Conservation (phyloP, 169 alveolate species). For the Cryptosporidium muris region DNA sequence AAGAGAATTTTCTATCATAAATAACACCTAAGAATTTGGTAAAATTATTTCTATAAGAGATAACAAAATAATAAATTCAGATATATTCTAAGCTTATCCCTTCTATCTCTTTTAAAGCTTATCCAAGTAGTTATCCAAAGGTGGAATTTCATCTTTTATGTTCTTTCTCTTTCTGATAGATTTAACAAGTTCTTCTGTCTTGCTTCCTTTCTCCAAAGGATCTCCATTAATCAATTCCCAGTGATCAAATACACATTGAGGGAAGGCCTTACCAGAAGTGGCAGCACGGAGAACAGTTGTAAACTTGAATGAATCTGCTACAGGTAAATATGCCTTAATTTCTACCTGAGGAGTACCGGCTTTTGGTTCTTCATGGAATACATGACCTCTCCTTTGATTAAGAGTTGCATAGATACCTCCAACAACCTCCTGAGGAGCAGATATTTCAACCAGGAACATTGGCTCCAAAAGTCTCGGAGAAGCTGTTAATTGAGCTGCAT, state of each 20-base stretch:
- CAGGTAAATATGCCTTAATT: constrained; percentile 98
- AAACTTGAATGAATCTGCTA: constrained; percentile 99
- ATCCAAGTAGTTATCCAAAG: constrained; percentile 94
- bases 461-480: constrained; percentile 98
- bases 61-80: too few relatives aligned
- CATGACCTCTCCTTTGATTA: constrained; percentile 98
- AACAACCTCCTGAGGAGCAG: constrained; percentile 94
- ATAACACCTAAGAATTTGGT: too few relatives aligned
- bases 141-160: constrained; percentile 95
- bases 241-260: constrained; percentile 99
- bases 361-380: constrained; percentile 95
- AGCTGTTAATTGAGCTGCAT: constrained; percentile 97
- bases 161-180: constrained; percentile 97
- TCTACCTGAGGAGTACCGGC: constrained; percentile 97
- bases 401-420: constrained; percentile 97
- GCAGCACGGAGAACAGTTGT: constrained; percentile 97
- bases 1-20: too few relatives aligned
- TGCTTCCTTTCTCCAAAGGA: constrained; percentile 97
- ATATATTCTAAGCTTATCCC: too few relatives aligned
- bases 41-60: too few relatives aligned
- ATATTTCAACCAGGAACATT: constrained; percentile 96
- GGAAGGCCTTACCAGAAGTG: constrained; percentile 99
- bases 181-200: constrained; percentile 91
- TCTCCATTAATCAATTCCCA: constrained; percentile 97
- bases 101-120: constrained; percentile 81